Percentiles rank a stretch among this genome's conserved stretches.
Evolutionary conservation across 345 rosid species (phyloP).

Genomic region (Adansonia digitata): DNA sequence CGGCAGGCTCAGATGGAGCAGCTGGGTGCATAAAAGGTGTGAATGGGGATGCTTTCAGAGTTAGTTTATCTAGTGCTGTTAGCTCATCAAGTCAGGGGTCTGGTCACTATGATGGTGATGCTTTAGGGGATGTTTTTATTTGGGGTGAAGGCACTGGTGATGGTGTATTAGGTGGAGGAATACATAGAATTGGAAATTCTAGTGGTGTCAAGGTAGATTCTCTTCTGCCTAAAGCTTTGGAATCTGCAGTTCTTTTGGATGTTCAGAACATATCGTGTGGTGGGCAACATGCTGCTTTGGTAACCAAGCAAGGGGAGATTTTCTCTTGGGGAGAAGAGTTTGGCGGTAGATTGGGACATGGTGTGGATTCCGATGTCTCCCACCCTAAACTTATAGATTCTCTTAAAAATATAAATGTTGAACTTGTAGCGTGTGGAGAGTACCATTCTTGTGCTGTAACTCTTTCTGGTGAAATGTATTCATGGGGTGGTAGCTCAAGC

Average conservation of each 20-base stretch:
- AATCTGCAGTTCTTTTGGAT: slow-evolving; percentile 69
- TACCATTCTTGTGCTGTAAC: slow-evolving; percentile 75
- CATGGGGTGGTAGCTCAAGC: slow-evolving; percentile 62
- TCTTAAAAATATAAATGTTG: slow-evolving; percentile 54
- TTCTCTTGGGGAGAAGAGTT: slow-evolving; percentile 78
- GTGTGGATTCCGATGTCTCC: slow-evolving; percentile 62
- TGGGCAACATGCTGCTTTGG: slow-evolving; percentile 58
- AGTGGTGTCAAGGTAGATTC: slow-evolving; percentile 53
- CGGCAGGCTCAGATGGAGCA: slow-evolving; percentile 69
- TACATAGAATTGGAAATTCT: slow-evolving; percentile 40
- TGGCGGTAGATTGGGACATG: slow-evolving; percentile 81
- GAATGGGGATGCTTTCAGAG: slow-evolving; percentile 65
- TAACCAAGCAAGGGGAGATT: slow-evolving; percentile 73
- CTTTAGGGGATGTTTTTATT: slow-evolving; percentile 71
- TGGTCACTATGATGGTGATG: slow-evolving; percentile 75
- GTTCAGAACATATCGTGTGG: slow-evolving; percentile 85
- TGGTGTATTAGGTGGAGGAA: slow-evolving; percentile 69
- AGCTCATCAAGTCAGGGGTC: slow-evolving; percentile 83
- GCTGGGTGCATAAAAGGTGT: slow-evolving; percentile 40
- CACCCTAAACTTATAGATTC: slow-evolving; percentile 70
- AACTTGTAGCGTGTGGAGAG: slow-evolving; percentile 72
- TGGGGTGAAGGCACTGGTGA: slow-evolving; percentile 83
- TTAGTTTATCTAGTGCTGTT: slow-evolving; percentile 78
- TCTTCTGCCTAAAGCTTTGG: slow-evolving; percentile 62
- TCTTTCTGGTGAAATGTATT: slow-evolving; percentile 69